These are phyloP conservation scores for Kodamaea ohmeri DNA, from an alignment of 1,139 yeast species.

Conservation along the genomic window DNA sequence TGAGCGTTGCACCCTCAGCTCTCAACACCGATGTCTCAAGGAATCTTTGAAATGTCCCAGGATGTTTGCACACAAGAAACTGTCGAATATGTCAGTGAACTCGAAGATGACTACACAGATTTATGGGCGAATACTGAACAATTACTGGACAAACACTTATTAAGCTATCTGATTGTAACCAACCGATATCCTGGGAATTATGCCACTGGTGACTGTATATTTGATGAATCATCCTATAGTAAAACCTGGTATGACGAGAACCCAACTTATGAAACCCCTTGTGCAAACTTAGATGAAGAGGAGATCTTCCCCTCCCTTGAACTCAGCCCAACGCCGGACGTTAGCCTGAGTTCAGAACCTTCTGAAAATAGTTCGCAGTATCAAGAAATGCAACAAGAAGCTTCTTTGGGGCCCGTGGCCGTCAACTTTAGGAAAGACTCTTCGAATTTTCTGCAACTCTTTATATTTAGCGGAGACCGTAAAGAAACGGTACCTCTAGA, in stretches of 20 bases:
- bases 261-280: too few relatives aligned
- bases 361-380: conserved; percentile 6
- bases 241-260: background rate
- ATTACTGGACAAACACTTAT: background rate
- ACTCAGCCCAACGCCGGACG: too few relatives aligned
- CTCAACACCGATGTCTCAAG: conserved; percentile 9
- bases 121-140: background rate
- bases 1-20: too few relatives aligned
- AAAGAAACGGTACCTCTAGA: conserved; percentile 2
- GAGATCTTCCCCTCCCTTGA: too few relatives aligned
- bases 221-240: too few relatives aligned
- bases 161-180: too few relatives aligned
- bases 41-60: conserved; percentile 11
- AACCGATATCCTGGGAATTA: too few relatives aligned
- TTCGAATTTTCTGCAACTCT: conserved; percentile 1
- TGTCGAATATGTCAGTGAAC: conserved; percentile 3
- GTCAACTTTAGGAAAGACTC: conserved; percentile 5
- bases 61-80: conserved; percentile 7
- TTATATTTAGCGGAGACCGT: conserved; percentile 1
- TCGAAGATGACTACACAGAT: conserved; percentile 6
- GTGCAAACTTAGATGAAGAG: too few relatives aligned
- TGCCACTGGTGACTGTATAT: too few relatives aligned
- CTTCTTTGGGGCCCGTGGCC: conserved; percentile 7
- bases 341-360: too few relatives aligned
- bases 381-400: background rate